Evolutionary conservation across 495 filamentous ascomycete genomes (phyloP).

Genomic region (Clavariopsis aquatica): DNA sequence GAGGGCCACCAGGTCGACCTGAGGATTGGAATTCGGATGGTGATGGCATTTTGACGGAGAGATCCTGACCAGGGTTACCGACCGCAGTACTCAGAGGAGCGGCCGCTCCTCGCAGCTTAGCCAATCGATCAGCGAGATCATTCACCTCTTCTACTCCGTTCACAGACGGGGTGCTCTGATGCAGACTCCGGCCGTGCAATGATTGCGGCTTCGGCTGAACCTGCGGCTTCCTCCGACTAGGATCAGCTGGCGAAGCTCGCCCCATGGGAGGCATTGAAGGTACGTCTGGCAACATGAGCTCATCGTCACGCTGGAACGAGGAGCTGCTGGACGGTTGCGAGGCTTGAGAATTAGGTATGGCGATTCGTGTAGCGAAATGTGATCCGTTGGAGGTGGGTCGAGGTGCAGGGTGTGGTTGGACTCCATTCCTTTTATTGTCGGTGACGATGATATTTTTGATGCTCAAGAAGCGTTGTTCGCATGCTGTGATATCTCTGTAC

Average conservation of each 20-base stretch:
- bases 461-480: conserved; percentile 53
- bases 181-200: conserved; percentile 58
- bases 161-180: conserved; percentile 9
- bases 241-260: conserved; percentile 15
- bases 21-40: conserved; percentile 45
- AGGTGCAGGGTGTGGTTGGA: conserved; percentile 39
- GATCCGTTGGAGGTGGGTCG: conserved; percentile 23
- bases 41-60: conserved; percentile 42
- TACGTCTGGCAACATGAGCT: conserved; percentile 33
- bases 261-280: conserved; percentile 14
- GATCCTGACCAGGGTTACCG: conserved; percentile 18
- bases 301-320: conserved; percentile 20
- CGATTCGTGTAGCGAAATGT: neutral
- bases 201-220: conserved; percentile 65
- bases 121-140: conserved; percentile 60
- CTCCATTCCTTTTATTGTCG: conserved; percentile 61
- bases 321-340: conserved; percentile 35
- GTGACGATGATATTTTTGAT: conserved; percentile 69
- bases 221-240: conserved; percentile 49
- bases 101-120: conserved; percentile 53
- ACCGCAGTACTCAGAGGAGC: conserved; percentile 24
- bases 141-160: conserved; percentile 33
- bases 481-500: conserved; percentile 42
- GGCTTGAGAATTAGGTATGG: neutral
- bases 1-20: conserved; percentile 55